Base-by-base conservation (phyloP, 768 basidiomycete genomes). In the Termitomyces sp. region DNA sequence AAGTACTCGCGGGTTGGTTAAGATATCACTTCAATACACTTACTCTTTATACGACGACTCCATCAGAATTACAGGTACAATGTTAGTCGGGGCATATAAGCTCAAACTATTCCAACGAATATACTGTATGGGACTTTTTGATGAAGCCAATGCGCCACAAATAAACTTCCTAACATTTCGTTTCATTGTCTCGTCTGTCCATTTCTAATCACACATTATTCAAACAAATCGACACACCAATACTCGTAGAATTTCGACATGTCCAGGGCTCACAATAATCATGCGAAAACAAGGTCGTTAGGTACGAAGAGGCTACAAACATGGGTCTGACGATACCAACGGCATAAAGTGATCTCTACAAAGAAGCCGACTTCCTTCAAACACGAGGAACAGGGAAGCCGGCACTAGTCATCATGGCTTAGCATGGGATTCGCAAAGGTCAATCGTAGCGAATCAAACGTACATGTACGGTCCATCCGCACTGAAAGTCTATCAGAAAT, bases 11-110 rank as follows among this genome's bases (percentile, higher is more conserved):
- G 30, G 83, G 87, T 83, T 71, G 79, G 82, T 85, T 83, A 63
- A 87, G 86, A 87, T 87, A 89, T 89, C 83, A 83, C 74, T 83
- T 74, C 77, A 67, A 87, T 86, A 88, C 72, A n/a, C 31, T 60
- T 30, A 12, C 17, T 37, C 7, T 30, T 30, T 4, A 30, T 30
- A 4, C 30, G 10, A 10, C 3, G 31, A 10, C 1, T 33, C 31
- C 31, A 9, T 33, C 35, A 35, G 12, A 14, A 12, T 35, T 14
- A 12, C 35, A 35, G 6, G 35, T 35, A 35, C 11, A 35, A 35
- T 35, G 35, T 12, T 0, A 35, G 35, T 14, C 31, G 9, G 9
- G 23, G 35, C 14, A 11, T 42, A 21, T 3, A 21, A 11, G 4
- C n/a, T 42, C 19, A 21, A 40, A 40, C 15, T 38, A 6, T 33